Evolutionary conservation across 1,139 yeast genomes (phyloP).

Genomic region (Pichia norvegensis): DNA sequence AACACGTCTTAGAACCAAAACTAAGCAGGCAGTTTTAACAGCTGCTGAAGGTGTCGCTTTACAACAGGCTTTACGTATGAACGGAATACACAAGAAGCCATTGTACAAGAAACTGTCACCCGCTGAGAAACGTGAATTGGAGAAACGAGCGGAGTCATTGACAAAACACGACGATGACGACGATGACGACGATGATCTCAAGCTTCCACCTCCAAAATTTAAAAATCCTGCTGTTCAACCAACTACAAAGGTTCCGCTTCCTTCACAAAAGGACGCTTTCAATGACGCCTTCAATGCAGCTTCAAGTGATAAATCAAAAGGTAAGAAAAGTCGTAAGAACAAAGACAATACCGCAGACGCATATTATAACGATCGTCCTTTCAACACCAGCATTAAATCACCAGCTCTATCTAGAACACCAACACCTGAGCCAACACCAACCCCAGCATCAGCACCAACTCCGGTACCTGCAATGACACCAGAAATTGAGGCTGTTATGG

Average conservation of each 20-base stretch:
- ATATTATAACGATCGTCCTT: slow-evolving; percentile 1
- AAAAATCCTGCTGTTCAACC: slow-evolving; percentile 1
- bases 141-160: neutral
- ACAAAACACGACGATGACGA: slow-evolving; percentile 1
- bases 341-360: neutral
- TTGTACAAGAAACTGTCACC: slow-evolving; percentile 4
- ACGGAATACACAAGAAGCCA: slow-evolving; percentile 11
- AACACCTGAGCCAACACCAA: neutral
- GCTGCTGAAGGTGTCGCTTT: slow-evolving; percentile 7
- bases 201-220: slow-evolving; percentile 6
- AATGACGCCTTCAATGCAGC: neutral
- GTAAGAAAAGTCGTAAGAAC: neutral
- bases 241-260: neutral
- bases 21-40: slow-evolving; percentile 10
- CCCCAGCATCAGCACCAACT: neutral
- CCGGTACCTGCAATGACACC: neutral
- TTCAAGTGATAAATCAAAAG: neutral
- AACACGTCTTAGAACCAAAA: slow-evolving; percentile 6
- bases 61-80: slow-evolving; percentile 7
- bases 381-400: slow-evolving; percentile 3
- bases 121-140: slow-evolving; percentile 7
- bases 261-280: neutral
- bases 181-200: slow-evolving; percentile 5
- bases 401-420: no score
- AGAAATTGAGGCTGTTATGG: slow-evolving; percentile 5